These are phyloP conservation scores for Nicotiana knightiana DNA, from an alignment of 257 asterid species.

Conservation along the genomic window DNA sequence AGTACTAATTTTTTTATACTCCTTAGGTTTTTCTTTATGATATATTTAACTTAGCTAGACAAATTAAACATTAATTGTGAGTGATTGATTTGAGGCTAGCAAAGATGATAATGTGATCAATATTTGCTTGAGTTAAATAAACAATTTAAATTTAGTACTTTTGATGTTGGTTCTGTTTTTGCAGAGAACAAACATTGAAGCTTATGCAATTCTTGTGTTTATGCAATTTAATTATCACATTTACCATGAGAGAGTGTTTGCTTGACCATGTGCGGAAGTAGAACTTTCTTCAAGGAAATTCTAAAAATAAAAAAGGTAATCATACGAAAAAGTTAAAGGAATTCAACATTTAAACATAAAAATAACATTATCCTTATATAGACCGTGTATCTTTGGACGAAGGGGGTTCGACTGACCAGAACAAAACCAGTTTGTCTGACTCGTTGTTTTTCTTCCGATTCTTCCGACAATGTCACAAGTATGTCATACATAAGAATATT, in stretches of 20 bases:
- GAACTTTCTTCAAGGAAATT: no score
- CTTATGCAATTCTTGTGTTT: neutral
- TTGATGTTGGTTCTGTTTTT: neutral
- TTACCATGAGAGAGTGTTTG: no score
- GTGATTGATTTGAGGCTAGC: slow-evolving; percentile 4
- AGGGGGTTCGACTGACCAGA: no score
- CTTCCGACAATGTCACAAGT: neutral
- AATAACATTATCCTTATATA: no score
- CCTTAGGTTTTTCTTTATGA: neutral
- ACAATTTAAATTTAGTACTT: neutral
- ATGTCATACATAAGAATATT: neutral
- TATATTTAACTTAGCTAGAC: neutral
- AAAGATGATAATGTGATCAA: neutral
- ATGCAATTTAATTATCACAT: neutral
- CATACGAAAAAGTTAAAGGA: no score
- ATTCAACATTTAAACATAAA: no score
- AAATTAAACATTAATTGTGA: neutral
- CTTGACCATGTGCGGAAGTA: neutral
- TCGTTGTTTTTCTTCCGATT: neutral
- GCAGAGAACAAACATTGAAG: neutral
- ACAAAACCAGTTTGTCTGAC: neutral
- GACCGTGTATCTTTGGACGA: no score
- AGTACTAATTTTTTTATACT: neutral
- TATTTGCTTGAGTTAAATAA: neutral
- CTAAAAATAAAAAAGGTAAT: no score